phyloP scores from a whole-genome alignment of 208 protist species.

The Herpetomonas samuelpessoai region DNA sequence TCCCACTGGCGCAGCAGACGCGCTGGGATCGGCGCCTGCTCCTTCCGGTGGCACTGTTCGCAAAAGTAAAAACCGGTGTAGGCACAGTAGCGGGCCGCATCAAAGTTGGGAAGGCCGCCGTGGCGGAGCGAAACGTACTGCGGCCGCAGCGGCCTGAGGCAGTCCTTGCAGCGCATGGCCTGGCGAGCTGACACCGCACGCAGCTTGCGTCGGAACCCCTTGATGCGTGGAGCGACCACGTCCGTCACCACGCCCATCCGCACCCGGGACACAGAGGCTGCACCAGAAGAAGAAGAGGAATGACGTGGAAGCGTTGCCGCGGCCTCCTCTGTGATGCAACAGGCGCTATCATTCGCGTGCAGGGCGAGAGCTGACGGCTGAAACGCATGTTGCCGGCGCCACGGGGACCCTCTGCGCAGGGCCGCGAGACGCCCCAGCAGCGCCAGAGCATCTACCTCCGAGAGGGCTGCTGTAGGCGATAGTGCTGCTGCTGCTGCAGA shows the following conservation, averaged over 20 bases:
- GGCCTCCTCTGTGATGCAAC: too few relatives aligned
- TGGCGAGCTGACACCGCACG: conserved; percentile 10
- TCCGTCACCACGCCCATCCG: neutral
- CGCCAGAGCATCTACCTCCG: too few relatives aligned
- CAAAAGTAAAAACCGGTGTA: conserved; percentile 58
- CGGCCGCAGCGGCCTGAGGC: conserved; percentile 14
- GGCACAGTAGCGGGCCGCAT: conserved; percentile 41
- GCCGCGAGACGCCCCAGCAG: too few relatives aligned
- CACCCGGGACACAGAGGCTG: neutral
- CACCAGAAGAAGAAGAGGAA: too few relatives aligned
- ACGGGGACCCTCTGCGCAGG: too few relatives aligned
- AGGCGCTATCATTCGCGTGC: too few relatives aligned
- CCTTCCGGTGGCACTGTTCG: conserved; percentile 20
- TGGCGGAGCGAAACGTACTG: neutral
- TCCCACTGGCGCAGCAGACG: conserved; percentile 40
- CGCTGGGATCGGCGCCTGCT: conserved; percentile 24
- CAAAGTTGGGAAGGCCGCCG: conserved; percentile 14
- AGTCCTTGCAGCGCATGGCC: conserved; percentile 26
- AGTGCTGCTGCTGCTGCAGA: too few relatives aligned
- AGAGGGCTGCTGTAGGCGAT: too few relatives aligned
- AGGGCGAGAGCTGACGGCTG: too few relatives aligned
- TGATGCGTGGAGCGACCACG: neutral
- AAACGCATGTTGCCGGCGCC: too few relatives aligned
- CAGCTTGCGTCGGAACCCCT: conserved; percentile 23
- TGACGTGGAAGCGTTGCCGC: too few relatives aligned